phyloP scores from a whole-genome alignment of 1,139 yeast species.

The Suhomyces taliae region DNA sequence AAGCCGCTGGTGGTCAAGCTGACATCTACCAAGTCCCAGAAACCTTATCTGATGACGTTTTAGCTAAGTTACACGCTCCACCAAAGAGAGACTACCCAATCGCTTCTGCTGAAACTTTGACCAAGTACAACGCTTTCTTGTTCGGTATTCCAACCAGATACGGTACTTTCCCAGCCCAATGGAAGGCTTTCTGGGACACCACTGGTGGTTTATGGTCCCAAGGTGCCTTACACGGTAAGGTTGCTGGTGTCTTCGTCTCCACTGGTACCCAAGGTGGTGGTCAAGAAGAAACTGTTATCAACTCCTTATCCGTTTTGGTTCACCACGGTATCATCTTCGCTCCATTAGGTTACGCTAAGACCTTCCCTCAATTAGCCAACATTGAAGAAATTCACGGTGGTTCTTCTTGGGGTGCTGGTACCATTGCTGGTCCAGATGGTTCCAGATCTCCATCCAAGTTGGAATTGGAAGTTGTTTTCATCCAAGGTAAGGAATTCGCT shows the following conservation, averaged over 20 bases:
- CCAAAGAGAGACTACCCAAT: constrained; percentile 33
- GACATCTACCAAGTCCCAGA: constrained; percentile 39
- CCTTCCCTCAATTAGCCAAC: constrained; percentile 27
- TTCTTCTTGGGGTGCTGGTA: constrained; percentile 46
- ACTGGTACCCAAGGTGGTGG: constrained; percentile 40
- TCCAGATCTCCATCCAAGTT: constrained; percentile 34
- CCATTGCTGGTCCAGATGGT: constrained; percentile 39
- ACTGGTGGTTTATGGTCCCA: constrained; percentile 54
- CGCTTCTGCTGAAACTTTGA: constrained; percentile 33
- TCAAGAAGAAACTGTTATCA: constrained; percentile 39
- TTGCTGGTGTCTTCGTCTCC: constrained; percentile 46
- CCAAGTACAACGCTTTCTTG: constrained; percentile 40
- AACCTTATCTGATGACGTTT: constrained; percentile 32
- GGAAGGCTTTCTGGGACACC: constrained; percentile 43
- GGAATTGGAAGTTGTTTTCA: constrained; percentile 34
- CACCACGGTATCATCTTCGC: constrained; percentile 42
- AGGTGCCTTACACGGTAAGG: constrained; percentile 49
- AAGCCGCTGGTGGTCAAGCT: constrained; percentile 41
- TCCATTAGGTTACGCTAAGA: constrained; percentile 38
- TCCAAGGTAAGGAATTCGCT: constrained; percentile 38
- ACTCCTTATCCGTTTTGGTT: constrained; percentile 31
- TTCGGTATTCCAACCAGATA: constrained; percentile 55
- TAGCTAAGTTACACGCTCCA: constrained; percentile 33
- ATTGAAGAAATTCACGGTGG: constrained; percentile 40
- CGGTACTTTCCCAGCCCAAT: constrained; percentile 50